These are phyloP conservation scores for Kazachstania sp. DNA, from an alignment of 1,139 yeast genomes.

Conservation along the genomic window DNA sequence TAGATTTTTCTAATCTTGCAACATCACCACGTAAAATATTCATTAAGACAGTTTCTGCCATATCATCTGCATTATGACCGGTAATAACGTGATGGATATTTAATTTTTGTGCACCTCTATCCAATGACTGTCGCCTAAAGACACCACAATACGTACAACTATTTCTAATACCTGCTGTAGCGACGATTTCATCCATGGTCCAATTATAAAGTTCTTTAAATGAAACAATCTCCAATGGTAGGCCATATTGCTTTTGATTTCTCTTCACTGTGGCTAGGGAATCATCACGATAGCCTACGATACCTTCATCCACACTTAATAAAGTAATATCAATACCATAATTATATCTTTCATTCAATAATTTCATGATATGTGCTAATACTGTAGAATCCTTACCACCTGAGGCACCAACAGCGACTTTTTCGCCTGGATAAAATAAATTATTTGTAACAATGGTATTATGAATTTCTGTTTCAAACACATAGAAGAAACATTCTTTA, in stretches of 20 bases:
- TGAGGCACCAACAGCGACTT: constrained; percentile 93
- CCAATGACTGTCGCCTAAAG: constrained; percentile 89
- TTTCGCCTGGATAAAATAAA: constrained; percentile 72
- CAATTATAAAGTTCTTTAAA: constrained; percentile 84
- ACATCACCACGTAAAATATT: constrained; percentile 92
- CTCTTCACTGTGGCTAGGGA: constrained; percentile 93
- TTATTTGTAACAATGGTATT: constrained; percentile 67
- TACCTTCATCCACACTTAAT: constrained; percentile 92
- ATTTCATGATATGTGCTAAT: constrained; percentile 76
- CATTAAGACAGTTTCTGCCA: constrained; percentile 98
- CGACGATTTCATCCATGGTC: constrained; percentile 98
- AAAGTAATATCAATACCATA: constrained; percentile 80
- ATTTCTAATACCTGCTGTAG: constrained; percentile 87
- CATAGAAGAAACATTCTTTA: constrained; percentile 79
- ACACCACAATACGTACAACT: constrained; percentile 99
- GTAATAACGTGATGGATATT: constrained; percentile 89
- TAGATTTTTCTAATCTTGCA: constrained; percentile 81
- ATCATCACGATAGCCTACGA: constrained; percentile 94
- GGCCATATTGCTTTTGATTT: constrained; percentile 76
- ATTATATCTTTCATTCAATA: constrained; percentile 76
- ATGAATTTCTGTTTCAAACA: constrained; percentile 93
- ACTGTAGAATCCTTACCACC: constrained; percentile 99
- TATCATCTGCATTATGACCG: constrained; percentile 98
- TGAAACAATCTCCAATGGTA: constrained; percentile 85
- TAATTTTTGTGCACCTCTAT: constrained; percentile 87